Evolutionary conservation across 306 rosid genomes (phyloP), one percentile per base, ranked within the genome.

Genomic region (Corylus heterophylla): DNA sequence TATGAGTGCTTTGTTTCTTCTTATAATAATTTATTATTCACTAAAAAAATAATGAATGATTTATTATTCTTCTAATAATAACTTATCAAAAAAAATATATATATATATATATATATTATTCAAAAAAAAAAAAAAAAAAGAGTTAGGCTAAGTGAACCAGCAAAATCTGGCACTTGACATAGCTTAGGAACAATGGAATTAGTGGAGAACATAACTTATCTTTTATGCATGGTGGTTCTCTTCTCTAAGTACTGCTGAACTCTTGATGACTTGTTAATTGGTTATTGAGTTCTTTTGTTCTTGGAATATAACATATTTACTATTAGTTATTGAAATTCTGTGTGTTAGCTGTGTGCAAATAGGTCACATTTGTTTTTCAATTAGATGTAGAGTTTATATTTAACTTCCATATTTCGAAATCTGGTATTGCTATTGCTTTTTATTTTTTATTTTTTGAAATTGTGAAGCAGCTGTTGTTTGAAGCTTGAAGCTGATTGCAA

Each of bases 111-210:
- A 39, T 39, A 5, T 42, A 42, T 42, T 42, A 42, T 42, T 42
- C 45, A 5, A 42, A 42, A 42, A 42, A 42, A 42, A 39, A 5
- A 42, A 42, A 42, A 42, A 5, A 5, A 42, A 14, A 63, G n/a
- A 31, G 69, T 31, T 63, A 63, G 69, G 69, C 69, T 63, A 29
- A 63, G 69, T 31, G n/a, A 29, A 35, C 69, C 69, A 63, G 29
- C 45, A 31, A 63, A 63, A 7, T 63, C 16, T 61, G 11, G 67
- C 39, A 63, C 42, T 63, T 25, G 2, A 16, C 7, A 63, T 31
- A 35, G 69, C 69, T 18, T 20, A 5, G 69, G 29, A 16, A 14
- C 69, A 31, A 63, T 61, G 69, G 42, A 31, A 63, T 35, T 0
- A 63, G 45, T 29, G 8, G 47, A 29, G 45, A 31, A 17, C 13